Evolutionary conservation across 768 basidiomycete genomes (phyloP).

Genomic region (Grammothele lineata): DNA sequence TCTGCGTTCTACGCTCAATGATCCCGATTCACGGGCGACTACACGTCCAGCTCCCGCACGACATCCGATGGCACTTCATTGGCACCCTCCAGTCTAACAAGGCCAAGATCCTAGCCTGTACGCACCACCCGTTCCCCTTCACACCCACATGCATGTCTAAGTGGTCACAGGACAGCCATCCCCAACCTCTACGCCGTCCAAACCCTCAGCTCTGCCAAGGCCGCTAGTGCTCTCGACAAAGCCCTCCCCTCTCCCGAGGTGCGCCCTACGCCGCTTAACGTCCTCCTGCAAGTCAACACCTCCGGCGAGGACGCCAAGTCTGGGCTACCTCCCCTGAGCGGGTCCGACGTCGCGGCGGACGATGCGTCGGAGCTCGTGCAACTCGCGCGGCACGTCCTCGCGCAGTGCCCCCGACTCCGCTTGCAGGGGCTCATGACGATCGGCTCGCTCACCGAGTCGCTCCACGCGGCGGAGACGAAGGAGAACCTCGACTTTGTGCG

Average conservation of each 20-base stretch:
- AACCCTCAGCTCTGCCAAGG: slow-evolving; percentile 78
- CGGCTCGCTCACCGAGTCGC: slow-evolving; percentile 74
- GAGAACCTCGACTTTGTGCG: slow-evolving; percentile 72
- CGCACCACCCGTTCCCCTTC: slow-evolving; percentile 9
- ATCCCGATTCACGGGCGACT: not conserved
- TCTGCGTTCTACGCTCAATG: not conserved
- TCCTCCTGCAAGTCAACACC: slow-evolving; percentile 93
- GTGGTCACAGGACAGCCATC: slow-evolving; percentile 50
- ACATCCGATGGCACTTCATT: slow-evolving; percentile 97
- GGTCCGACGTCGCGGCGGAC: slow-evolving; percentile 25
- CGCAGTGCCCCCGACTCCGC: slow-evolving; percentile 66
- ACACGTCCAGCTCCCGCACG: slow-evolving; percentile 62
- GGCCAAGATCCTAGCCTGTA: slow-evolving; percentile 82
- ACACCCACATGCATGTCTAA: not conserved
- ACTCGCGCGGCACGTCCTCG: slow-evolving; percentile 69
- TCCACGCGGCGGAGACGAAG: slow-evolving; percentile 38
- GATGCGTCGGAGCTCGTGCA: slow-evolving; percentile 45
- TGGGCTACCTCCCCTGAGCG: slow-evolving; percentile 63
- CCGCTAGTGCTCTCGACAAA: slow-evolving; percentile 76
- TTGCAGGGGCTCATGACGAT: slow-evolving; percentile 96
- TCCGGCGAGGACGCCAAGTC: slow-evolving; percentile 91
- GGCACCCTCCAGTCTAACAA: slow-evolving; percentile 94
- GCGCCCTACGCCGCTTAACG: slow-evolving; percentile 61
- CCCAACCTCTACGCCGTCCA: slow-evolving; percentile 87
- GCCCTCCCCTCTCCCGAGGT: slow-evolving; percentile 43